phyloP scores from a whole-genome alignment of 2,329 filamentous ascomycete species.

The Diaporthe nobilis region DNA sequence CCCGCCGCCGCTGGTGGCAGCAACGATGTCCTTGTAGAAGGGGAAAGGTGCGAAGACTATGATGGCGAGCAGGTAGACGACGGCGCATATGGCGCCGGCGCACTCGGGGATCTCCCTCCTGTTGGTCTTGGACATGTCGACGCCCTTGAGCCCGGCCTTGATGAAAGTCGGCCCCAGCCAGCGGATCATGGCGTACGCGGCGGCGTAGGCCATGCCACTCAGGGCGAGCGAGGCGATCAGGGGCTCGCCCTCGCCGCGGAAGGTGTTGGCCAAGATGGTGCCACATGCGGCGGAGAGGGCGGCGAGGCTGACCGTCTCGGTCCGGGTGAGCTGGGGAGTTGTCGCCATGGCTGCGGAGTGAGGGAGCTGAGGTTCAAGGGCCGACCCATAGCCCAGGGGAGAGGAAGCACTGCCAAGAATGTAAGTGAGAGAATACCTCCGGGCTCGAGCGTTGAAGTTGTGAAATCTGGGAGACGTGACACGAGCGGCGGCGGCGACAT shows the following conservation, averaged over 20 bases:
- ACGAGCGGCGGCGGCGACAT: background rate
- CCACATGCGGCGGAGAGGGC: conserved; percentile 78
- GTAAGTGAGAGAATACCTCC: background rate
- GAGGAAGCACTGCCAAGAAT: background rate
- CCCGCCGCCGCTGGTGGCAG: conserved; percentile 92
- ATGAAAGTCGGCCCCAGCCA: conserved; percentile 95
- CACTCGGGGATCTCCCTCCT: conserved; percentile 90
- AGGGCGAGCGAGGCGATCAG: conserved; percentile 90
- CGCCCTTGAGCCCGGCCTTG: conserved; percentile 88
- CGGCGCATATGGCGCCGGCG: conserved; percentile 94
- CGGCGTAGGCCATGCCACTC: conserved; percentile 85
- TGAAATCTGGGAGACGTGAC: background rate
- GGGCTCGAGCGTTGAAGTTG: background rate
- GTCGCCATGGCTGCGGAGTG: conserved; percentile 34
- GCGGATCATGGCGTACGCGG: conserved; percentile 87
- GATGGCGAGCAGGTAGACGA: conserved; percentile 90
- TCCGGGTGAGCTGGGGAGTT: conserved; percentile 58
- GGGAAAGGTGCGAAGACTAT: conserved; percentile 96
- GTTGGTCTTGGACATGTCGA: conserved; percentile 81
- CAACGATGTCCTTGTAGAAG: conserved; percentile 98
- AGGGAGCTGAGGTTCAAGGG: conserved; percentile 9
- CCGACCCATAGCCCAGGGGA: conserved; percentile 16
- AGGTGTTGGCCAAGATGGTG: conserved; percentile 83
- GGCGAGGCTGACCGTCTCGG: conserved; percentile 69
- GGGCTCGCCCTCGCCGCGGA: conserved; percentile 88